phyloP scores from a whole-genome alignment of 2,329 filamentous ascomycete species.

The Talaromyces verruculosus region DNA sequence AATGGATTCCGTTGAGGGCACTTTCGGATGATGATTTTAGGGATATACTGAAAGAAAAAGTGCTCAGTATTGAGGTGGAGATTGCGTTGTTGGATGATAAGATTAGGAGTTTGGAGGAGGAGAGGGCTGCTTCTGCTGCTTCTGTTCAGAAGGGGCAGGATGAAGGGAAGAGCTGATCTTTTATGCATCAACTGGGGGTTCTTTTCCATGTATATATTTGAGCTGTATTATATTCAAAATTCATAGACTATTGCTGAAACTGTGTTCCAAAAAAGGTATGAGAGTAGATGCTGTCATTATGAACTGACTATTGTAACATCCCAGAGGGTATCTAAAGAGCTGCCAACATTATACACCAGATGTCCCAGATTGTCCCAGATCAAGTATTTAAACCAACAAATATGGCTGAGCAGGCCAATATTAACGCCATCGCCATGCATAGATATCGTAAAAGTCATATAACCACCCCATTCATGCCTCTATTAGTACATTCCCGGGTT shows the following conservation, averaged over 20 bases:
- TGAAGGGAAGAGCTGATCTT: not conserved
- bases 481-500: slow-evolving; percentile 6
- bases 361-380: not conserved
- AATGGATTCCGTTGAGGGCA: slow-evolving; percentile 69
- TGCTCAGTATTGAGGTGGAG: slow-evolving; percentile 70
- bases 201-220: not conserved
- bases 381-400: not conserved
- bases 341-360: not conserved
- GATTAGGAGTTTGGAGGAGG: slow-evolving; percentile 56
- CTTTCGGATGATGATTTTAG: slow-evolving; percentile 73
- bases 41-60: slow-evolving; percentile 67
- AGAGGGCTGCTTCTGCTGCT: slow-evolving; percentile 22
- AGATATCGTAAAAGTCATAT: slow-evolving; percentile 13
- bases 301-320: not conserved
- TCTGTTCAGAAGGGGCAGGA: not conserved
- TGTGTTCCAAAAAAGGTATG: not conserved
- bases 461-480: not conserved
- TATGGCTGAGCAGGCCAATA: not conserved
- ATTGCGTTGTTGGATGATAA: slow-evolving; percentile 77
- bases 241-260: not conserved
- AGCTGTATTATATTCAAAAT: not conserved
- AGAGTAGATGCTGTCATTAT: not conserved
- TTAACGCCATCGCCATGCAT: slow-evolving; percentile 20
- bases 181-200: not conserved
- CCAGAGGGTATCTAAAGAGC: slow-evolving; percentile 5